These are phyloP conservation scores for Phytophthora palmivora DNA, from an alignment of 352 stramenopile genomes.

Conservation along the genomic window DNA sequence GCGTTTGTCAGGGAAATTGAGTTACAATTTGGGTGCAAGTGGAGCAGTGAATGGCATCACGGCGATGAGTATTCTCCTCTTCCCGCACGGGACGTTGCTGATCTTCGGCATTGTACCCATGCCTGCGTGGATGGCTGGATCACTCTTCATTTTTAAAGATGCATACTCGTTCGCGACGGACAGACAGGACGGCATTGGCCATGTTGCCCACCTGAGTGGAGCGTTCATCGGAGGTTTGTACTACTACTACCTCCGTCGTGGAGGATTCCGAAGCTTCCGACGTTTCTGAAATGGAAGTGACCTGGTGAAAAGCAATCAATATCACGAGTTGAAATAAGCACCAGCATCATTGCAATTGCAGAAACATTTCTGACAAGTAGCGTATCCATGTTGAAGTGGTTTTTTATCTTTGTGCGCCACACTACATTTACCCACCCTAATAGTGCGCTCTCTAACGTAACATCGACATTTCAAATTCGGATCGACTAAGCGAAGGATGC, in stretches of 20 bases:
- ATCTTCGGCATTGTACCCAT: slow-evolving; percentile 83
- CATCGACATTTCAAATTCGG: slow-evolving; percentile 3
- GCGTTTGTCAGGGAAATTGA: slow-evolving; percentile 45
- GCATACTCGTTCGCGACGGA: slow-evolving; percentile 69
- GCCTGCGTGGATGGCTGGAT: slow-evolving; percentile 74
- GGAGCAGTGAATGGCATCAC: slow-evolving; percentile 86
- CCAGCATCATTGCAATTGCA: background rate
- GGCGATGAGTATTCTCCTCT: slow-evolving; percentile 72
- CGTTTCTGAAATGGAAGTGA: slow-evolving; percentile 27
- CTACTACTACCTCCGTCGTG: slow-evolving; percentile 61
- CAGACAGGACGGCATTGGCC: slow-evolving; percentile 63
- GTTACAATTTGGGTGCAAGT: slow-evolving; percentile 72
- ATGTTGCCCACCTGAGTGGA: slow-evolving; percentile 79
- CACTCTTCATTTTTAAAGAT: slow-evolving; percentile 79
- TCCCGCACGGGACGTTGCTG: slow-evolving; percentile 72
- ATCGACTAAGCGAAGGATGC: slow-evolving; percentile 39
- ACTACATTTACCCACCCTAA: slow-evolving; percentile 25
- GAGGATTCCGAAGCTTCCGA: slow-evolving; percentile 35
- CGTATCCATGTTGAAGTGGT: slow-evolving; percentile 21
- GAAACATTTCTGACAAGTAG: too few relatives aligned
- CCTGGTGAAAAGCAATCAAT: too few relatives aligned
- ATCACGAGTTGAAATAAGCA: slow-evolving; percentile 1
- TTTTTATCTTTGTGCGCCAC: slow-evolving; percentile 13
- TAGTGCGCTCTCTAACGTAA: slow-evolving; percentile 15
- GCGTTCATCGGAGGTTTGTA: slow-evolving; percentile 67